A percentile compares a stretch with the other conserved stretches of the same genome.
Evolutionary conservation across 495 filamentous ascomycete species (phyloP).

Genomic region (Chaetomium cochliodes): DNA sequence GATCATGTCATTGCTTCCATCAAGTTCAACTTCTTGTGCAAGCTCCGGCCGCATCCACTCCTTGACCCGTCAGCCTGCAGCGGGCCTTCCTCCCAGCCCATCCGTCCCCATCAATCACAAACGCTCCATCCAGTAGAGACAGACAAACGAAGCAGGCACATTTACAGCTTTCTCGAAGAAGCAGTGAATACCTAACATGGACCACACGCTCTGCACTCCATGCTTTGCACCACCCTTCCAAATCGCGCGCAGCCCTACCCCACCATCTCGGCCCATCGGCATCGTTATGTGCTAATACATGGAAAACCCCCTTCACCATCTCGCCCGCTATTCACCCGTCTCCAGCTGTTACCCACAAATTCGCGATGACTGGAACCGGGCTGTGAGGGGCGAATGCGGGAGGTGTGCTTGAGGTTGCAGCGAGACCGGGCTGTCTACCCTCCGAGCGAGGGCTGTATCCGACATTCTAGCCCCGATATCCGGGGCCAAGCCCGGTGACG

Average conservation of each 20-base stretch:
- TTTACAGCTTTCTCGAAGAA: neutral
- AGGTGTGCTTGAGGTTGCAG: neutral
- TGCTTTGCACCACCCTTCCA: neutral
- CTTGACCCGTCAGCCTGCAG: neutral
- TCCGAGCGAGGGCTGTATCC: constrained; percentile 10
- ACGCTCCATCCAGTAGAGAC: neutral
- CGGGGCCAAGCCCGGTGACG: constrained; percentile 9
- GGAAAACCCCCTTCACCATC: neutral
- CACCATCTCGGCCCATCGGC: too few relatives aligned
- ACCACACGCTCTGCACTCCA: neutral
- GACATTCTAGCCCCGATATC: neutral
- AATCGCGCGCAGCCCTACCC: too few relatives aligned
- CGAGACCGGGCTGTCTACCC: neutral
- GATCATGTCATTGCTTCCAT: too few relatives aligned
- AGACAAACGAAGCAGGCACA: neutral
- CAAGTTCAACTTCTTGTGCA: too few relatives aligned
- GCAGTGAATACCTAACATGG: neutral
- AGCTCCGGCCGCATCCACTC: neutral
- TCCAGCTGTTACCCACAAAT: neutral
- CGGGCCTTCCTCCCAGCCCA: neutral
- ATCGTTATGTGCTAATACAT: too few relatives aligned
- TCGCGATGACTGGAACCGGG: neutral
- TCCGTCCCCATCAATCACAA: too few relatives aligned
- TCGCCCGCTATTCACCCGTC: neutral
- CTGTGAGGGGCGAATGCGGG: neutral